Evolutionary conservation across 2,329 filamentous ascomycete species (phyloP), one percentile per base, ranked within the genome.

Genomic region (Fusarium sororula): DNA sequence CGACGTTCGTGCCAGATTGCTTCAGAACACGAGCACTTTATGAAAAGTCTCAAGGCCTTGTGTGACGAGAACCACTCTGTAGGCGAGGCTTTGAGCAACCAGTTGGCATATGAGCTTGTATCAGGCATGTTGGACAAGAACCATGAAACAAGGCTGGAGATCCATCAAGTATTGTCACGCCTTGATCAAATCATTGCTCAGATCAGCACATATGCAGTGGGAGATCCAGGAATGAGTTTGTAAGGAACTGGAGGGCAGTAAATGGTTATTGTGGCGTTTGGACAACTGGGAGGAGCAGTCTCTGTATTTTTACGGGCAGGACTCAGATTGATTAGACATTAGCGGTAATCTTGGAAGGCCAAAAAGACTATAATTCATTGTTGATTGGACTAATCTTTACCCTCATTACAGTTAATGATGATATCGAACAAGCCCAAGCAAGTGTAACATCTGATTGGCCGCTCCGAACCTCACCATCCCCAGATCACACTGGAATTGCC

Each of bases 401-500:
- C 12, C 17, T 35, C 30, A 10, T 7, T 6, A 28, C 50, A 26
- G 12, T 37, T 7, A 7, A 26, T 37, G 17, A 55, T 35, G 41
- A 45, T 26, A 26, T 32, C 4, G 17, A 54, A 17, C 62, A 65
- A 68, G 42, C 37, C 48, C 47, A 68, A 44, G 10, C 28, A 65
- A 44, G 30, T 67, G 26, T 63, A 42, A 63, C 55, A 63, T 44
- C 20, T 68, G 55, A 68, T 68, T 68, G 57, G 61, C 9, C 47
- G 10, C 20, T 30, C 47, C 28, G 35, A 28, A 61, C 63, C 35
- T 41, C 32, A 61, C 48, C 9, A 35, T 37, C 9, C 20, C 58
- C 67, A n/a, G n/a, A n/a, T n/a, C n/a, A n/a, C n/a, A n/a, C n/a
- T n/a, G n/a, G n/a, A n/a, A n/a, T 51, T 63, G 57, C 57, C 61